phyloP scores from a whole-genome alignment of 2,329 filamentous ascomycete species.

The Penicillium crustosum region DNA sequence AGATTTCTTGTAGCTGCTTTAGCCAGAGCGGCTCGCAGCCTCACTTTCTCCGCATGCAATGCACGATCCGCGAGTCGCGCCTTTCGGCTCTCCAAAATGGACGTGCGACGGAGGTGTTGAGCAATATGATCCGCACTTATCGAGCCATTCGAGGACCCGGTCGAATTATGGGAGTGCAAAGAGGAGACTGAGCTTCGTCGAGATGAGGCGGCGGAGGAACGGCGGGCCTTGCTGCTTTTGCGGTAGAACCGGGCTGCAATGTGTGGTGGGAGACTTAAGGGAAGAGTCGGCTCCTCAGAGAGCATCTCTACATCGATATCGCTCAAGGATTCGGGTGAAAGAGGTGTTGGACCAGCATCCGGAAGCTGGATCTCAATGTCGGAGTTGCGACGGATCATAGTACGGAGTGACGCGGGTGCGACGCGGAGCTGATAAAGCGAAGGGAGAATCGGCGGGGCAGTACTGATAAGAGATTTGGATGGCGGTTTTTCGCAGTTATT shows the following conservation, averaged over 20 bases:
- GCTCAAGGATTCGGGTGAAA: slow-evolving; percentile 26
- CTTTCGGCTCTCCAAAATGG: slow-evolving; percentile 64
- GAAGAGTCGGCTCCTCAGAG: slow-evolving; percentile 36
- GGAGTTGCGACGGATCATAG: slow-evolving; percentile 45
- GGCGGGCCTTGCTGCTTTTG: slow-evolving; percentile 53
- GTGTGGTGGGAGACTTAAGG: slow-evolving; percentile 57
- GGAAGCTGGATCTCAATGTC: slow-evolving; percentile 44
- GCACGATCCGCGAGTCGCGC: slow-evolving; percentile 64
- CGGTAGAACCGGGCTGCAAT: slow-evolving; percentile 64
- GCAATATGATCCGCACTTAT: slow-evolving; percentile 61
- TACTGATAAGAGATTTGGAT: slow-evolving; percentile 53
- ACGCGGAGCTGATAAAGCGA: slow-evolving; percentile 43
- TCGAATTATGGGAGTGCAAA: slow-evolving; percentile 61
- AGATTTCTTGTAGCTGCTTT: slow-evolving; percentile 59
- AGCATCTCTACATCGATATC: slow-evolving; percentile 46
- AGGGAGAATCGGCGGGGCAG: slow-evolving; percentile 19
- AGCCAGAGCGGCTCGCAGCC: slow-evolving; percentile 60
- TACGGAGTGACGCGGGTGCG: slow-evolving; percentile 11
- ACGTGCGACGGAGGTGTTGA: slow-evolving; percentile 64
- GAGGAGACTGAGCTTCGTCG: slow-evolving; percentile 66
- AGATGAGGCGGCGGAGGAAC: slow-evolving; percentile 62
- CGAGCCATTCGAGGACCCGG: slow-evolving; percentile 48
- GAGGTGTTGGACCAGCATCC: slow-evolving; percentile 32
- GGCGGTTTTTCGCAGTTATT: background rate
- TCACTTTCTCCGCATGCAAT: slow-evolving; percentile 65